These are phyloP conservation scores for Pogostemon cablin DNA, from an alignment of 257 asterid species.

Conservation along the genomic window DNA sequence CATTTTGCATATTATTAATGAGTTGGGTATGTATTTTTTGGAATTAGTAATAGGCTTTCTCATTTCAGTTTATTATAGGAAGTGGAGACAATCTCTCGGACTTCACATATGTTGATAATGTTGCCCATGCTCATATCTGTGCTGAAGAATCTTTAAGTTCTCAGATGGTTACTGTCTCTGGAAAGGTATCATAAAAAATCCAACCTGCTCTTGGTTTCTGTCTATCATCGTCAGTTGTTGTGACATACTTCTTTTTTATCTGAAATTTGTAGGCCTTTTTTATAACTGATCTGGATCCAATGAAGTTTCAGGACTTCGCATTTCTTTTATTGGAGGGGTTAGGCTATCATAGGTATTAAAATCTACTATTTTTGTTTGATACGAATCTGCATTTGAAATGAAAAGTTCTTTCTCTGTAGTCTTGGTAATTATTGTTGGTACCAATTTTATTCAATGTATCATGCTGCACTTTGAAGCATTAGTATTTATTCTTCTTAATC, in stretches of 20 bases:
- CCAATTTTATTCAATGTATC: conserved; percentile 9
- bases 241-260: conserved; percentile 22
- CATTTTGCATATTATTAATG: conserved; percentile 30
- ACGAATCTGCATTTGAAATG: conserved; percentile 30
- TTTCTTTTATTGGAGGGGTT: conserved; percentile 57
- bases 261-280: conserved; percentile 63
- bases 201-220: conserved; percentile 25
- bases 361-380: conserved; percentile 24
- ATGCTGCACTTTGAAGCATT: not conserved
- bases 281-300: conserved; percentile 70
- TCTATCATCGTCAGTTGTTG: conserved; percentile 21
- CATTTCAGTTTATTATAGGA: conserved; percentile 98
- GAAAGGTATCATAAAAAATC: conserved; percentile 59
- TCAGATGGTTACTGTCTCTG: conserved; percentile 53
- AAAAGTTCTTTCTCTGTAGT: conserved; percentile 15
- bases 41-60: conserved; percentile 84
- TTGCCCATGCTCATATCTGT: conserved; percentile 88
- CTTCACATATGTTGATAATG: conserved; percentile 89
- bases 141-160: conserved; percentile 80
- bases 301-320: conserved; percentile 61
- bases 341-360: conserved; percentile 68
- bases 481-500: not conserved
- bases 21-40: conserved; percentile 41
- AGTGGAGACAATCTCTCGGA: conserved; percentile 63
- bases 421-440: not conserved